Percentiles rank a stretch among this genome's conserved stretches.
Conservation (phyloP, 2,329 filamentous ascomycete species). For the Albophoma yamanashiensis region DNA sequence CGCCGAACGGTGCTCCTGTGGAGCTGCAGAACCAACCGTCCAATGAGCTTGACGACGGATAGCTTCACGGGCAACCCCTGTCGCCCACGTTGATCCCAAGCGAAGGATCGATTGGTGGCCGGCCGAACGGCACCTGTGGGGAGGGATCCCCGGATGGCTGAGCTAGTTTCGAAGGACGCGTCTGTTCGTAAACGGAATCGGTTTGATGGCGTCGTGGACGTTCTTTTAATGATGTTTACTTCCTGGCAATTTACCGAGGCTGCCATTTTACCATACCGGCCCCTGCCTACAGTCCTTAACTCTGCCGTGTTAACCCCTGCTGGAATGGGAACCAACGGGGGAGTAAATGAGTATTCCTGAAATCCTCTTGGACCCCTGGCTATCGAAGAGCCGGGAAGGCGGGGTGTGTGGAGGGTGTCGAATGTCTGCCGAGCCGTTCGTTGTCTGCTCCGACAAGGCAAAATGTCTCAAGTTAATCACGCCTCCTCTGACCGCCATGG, state of each 20-base stretch:
- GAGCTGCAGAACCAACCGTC: not conserved
- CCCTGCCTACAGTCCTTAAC: not conserved
- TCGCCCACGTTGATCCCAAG: slow-evolving; percentile 3
- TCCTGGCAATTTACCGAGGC: not conserved
- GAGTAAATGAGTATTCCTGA: not conserved
- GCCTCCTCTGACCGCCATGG: not conserved
- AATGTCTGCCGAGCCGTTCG: not conserved
- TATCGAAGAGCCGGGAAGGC: not conserved
- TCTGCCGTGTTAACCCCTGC: too few relatives aligned
- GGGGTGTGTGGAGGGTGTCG: not conserved
- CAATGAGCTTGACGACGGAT: not conserved
- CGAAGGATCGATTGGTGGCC: slow-evolving; percentile 2
- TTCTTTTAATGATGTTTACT: not conserved
- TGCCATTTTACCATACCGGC: not conserved
- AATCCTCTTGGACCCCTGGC: not conserved
- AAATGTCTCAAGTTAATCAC: not conserved
- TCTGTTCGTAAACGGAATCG: not conserved
- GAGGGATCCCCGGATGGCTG: not conserved
- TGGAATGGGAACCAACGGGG: not conserved
- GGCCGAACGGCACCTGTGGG: not conserved
- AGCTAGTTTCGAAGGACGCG: not conserved
- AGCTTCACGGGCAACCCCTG: not conserved
- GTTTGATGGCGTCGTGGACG: not conserved
- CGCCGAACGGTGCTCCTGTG: not conserved
- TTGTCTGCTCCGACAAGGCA: not conserved